Evolutionary conservation across 2,329 filamentous ascomycete species (phyloP).

Genomic region (Claviceps sp.): DNA sequence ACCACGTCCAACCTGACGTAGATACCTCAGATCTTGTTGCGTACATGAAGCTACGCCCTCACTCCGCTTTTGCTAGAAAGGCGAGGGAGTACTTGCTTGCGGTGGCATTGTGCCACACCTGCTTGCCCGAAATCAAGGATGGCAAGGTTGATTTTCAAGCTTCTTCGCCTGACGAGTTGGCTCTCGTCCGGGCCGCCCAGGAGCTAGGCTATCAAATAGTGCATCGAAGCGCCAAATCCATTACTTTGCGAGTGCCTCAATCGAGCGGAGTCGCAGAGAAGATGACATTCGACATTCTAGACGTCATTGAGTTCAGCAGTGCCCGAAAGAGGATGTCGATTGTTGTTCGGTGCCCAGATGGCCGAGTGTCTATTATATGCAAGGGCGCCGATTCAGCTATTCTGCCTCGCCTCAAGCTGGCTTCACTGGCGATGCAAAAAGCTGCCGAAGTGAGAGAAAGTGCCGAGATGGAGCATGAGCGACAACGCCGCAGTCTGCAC

Average conservation of each 20-base stretch:
- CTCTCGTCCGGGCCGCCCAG: conserved; percentile 70
- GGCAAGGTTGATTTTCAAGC: conserved; percentile 73
- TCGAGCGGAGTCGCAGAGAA: conserved; percentile 26
- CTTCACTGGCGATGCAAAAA: conserved; percentile 63
- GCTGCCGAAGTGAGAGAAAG: conserved; percentile 51
- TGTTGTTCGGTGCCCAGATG: conserved; percentile 72
- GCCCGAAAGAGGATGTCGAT: conserved; percentile 85
- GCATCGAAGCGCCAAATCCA: conserved; percentile 56
- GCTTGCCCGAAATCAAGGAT: conserved; percentile 62
- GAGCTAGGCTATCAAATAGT: conserved; percentile 72
- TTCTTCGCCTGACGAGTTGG: conserved; percentile 80
- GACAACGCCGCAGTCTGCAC: conserved; percentile 42
- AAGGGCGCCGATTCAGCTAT: conserved; percentile 84
- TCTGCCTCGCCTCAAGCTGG: conserved; percentile 61
- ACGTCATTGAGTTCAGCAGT: conserved; percentile 85
- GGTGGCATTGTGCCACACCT: conserved; percentile 82
- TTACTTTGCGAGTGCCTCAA: conserved; percentile 37
- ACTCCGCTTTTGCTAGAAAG: conserved; percentile 64
- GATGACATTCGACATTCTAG: conserved; percentile 65
- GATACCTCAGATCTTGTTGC: conserved; percentile 63
- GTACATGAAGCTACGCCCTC: conserved; percentile 62
- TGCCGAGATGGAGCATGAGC: conserved; percentile 42
- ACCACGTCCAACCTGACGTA: conserved; percentile 40
- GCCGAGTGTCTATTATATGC: conserved; percentile 69
- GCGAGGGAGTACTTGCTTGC: conserved; percentile 73